Evolutionary conservation across 148 eudicot genomes (phyloP).

Genomic region (Amaranthus palmeri): DNA sequence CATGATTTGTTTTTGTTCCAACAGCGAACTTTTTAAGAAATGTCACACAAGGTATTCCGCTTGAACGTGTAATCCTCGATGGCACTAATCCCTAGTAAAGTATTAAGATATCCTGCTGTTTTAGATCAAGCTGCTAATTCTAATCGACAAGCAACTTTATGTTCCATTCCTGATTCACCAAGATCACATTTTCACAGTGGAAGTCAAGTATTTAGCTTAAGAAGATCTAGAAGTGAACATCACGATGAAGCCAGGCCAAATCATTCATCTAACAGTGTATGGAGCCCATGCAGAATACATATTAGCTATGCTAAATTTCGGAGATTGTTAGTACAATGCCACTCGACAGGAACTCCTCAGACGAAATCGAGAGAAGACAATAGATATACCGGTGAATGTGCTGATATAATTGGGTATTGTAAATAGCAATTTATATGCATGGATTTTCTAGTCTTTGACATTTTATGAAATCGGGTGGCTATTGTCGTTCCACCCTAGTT

Average conservation of each 20-base stretch:
- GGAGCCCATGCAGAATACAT: conserved; percentile 37
- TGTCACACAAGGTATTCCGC: conserved; percentile 16
- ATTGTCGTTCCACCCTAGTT: background rate
- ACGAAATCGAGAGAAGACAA: conserved; percentile 46
- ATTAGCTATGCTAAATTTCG: conserved; percentile 21
- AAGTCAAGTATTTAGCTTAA: conserved; percentile 34
- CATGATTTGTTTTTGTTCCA: background rate
- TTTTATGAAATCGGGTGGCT: background rate
- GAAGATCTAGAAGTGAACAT: conserved; percentile 35
- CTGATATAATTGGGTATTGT: conserved; percentile 51
- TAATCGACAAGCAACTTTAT: conserved; percentile 39
- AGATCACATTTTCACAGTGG: conserved; percentile 33
- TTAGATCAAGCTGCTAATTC: conserved; percentile 29
- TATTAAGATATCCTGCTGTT: conserved; percentile 26
- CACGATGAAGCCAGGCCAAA: conserved; percentile 32
- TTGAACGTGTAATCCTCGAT: conserved; percentile 22
- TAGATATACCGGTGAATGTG: conserved; percentile 36
- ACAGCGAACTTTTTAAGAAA: conserved; percentile 14
- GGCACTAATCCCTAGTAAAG: conserved; percentile 30
- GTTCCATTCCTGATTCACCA: conserved; percentile 43
- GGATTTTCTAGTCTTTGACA: background rate
- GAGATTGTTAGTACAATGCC: conserved; percentile 47
- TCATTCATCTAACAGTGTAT: conserved; percentile 28
- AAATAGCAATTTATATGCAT: background rate
- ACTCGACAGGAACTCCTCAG: conserved; percentile 42